Base-by-base conservation (phyloP, 768 basidiomycete genomes). In the Xanthoconium stramineum region DNA sequence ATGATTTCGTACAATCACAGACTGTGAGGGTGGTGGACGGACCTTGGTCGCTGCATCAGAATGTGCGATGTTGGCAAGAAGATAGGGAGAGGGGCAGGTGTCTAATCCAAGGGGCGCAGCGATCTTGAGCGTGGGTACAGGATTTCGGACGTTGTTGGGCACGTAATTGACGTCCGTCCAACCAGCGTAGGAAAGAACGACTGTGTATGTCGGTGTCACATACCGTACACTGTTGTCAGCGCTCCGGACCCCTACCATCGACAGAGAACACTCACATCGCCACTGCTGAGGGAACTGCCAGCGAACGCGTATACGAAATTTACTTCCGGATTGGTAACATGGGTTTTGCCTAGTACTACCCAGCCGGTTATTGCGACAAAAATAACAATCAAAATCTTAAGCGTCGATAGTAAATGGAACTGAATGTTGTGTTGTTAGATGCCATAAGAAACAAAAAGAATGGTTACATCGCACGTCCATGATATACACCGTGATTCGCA, bases 281-380 rank as follows among this genome's bases (percentile, higher is more conserved):
- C 79, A 39, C 79, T 76, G 47, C 78, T 82, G 36, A 74, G 73
- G 2, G 78, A 80, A 30, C 81, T 83, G 19, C 82, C 84, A 1
- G 73, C 75, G 53, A 88, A 88, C 0, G 80, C 73, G 61, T 85
- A 66, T 37, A 70, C 74, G 67, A 88, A 87, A 65, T 85, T 84
- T 37, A 72, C 75, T 46, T 78, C 75, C 0, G 86, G 83, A 65
- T 86, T 78, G 42, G 74, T 38, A n/a, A 88, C 76, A 9, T 73
- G 74, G 3, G 83, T 85, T 51, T 76, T 72, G 0, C 84, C 85
- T 5, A 88, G 75, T 9, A 86, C 86, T 20, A 81, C 81, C 73
- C 83, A 80, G 5, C 84, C 83, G 5, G 82, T 78, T 40, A 85
- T 67, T 1, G 83, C 78, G 43, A 87, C 69, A 57, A 84, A 77